phyloP scores from a whole-genome alignment of 805 yeast genomes.

The Metschnikowia continentalis region DNA sequence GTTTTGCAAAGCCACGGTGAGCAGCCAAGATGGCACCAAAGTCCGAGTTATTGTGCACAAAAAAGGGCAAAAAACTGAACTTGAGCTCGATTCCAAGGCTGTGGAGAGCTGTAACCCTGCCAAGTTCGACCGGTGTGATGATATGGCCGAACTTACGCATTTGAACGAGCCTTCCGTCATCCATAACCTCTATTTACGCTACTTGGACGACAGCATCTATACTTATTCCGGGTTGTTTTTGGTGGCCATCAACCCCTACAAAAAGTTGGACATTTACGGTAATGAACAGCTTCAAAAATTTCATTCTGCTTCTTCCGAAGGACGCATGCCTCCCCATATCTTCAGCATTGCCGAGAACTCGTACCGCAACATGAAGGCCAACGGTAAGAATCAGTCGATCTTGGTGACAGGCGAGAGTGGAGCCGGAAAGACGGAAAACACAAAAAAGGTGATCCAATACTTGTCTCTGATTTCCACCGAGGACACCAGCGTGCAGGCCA shows the following conservation, averaged over 20 bases:
- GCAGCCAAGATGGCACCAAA: slow-evolving; percentile 37
- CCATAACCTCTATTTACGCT: slow-evolving; percentile 74
- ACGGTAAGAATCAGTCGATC: slow-evolving; percentile 78
- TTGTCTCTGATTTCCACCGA: slow-evolving; percentile 66
- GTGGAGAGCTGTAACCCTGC: slow-evolving; percentile 77
- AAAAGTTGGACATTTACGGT: slow-evolving; percentile 65
- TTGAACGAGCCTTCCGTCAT: slow-evolving; percentile 95
- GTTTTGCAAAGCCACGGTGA: slow-evolving; percentile 59
- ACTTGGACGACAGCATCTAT: slow-evolving; percentile 72
- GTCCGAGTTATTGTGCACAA: slow-evolving; percentile 34
- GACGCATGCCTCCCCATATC: slow-evolving; percentile 71
- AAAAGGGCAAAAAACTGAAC: slow-evolving; percentile 40
- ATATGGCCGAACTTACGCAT: slow-evolving; percentile 93
- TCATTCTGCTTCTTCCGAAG: slow-evolving; percentile 30
- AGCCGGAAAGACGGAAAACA: slow-evolving; percentile 97
- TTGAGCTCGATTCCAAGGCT: slow-evolving; percentile 39
- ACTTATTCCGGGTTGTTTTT: slow-evolving; percentile 93
- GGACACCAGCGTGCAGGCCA: slow-evolving; percentile 6
- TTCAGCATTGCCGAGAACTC: slow-evolving; percentile 88
- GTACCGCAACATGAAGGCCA: slow-evolving; percentile 64
- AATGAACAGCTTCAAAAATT: slow-evolving; percentile 53
- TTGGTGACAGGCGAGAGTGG: slow-evolving; percentile 99
- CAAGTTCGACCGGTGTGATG: slow-evolving; percentile 84
- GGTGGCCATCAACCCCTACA: slow-evolving; percentile 94
- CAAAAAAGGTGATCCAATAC: slow-evolving; percentile 91